These are phyloP conservation scores for carrot (Daucus carota) DNA, from an alignment of 129 eudicot species.

Conservation along the genomic window DNA sequence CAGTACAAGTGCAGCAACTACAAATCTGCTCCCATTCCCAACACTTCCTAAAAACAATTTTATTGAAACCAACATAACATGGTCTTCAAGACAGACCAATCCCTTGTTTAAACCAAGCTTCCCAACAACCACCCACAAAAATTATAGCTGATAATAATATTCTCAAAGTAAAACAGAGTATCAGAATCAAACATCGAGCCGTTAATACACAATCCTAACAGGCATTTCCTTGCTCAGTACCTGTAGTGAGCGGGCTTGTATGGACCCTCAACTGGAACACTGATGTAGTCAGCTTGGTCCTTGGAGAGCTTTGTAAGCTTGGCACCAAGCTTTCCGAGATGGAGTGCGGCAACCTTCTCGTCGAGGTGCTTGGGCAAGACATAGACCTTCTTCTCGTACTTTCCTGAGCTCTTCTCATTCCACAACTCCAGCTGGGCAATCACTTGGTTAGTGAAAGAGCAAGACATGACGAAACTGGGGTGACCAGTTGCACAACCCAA, in stretches of 20 bases:
- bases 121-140: constrained; percentile 9
- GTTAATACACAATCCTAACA: background rate
- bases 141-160: background rate
- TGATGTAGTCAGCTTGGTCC: constrained; percentile 20
- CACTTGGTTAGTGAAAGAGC: constrained; percentile 26
- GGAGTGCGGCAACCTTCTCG: constrained; percentile 25
- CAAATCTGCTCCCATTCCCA: background rate
- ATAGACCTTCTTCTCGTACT: constrained; percentile 25
- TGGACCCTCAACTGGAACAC: constrained; percentile 26
- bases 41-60: background rate
- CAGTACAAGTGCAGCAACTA: constrained; percentile 5
- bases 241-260: constrained; percentile 21
- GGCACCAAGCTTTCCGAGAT: constrained; percentile 25
- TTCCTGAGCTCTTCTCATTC: constrained; percentile 18
- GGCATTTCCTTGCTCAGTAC: constrained; percentile 12
- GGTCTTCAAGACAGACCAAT: background rate
- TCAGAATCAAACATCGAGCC: background rate
- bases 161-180: background rate
- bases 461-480: constrained; percentile 28
- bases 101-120: background rate
- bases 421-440: constrained; percentile 28
- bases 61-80: background rate
- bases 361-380: constrained; percentile 25
- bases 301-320: constrained; percentile 20
- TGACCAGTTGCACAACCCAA: constrained; percentile 29